Conservation (phyloP, 2,329 filamentous ascomycete genomes). For the Aspergillus arachidicola region DNA sequence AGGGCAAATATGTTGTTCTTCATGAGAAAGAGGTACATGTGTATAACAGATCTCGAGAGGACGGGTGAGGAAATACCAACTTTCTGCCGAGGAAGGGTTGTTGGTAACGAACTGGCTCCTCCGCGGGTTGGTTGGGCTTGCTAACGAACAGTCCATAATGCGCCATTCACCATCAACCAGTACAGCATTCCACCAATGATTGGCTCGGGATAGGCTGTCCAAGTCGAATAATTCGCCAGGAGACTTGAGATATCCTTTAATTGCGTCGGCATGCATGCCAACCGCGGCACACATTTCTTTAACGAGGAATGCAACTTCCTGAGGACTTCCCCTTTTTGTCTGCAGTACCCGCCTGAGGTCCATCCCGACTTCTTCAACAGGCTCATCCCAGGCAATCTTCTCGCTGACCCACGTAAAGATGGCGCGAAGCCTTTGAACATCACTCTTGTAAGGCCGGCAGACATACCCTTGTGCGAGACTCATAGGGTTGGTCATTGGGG, state of each 20-base stretch:
- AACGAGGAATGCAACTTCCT: slow-evolving; percentile 87
- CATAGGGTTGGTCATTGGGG: slow-evolving; percentile 77
- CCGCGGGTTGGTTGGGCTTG: slow-evolving; percentile 85
- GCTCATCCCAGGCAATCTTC: slow-evolving; percentile 92
- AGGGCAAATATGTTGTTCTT: slow-evolving; percentile 91
- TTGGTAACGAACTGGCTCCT: slow-evolving; percentile 75
- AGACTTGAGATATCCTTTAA: slow-evolving; percentile 86
- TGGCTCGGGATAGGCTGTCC: slow-evolving; percentile 79
- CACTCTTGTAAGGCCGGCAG: slow-evolving; percentile 89
- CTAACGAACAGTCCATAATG: slow-evolving; percentile 90
- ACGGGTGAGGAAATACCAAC: slow-evolving; percentile 90
- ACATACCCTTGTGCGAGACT: slow-evolving; percentile 88
- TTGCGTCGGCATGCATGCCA: slow-evolving; percentile 82
- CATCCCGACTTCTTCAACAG: slow-evolving; percentile 75
- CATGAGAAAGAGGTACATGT: slow-evolving; percentile 82
- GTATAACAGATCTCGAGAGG: slow-evolving; percentile 94
- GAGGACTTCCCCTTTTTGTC: slow-evolving; percentile 77
- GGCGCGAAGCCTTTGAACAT: slow-evolving; percentile 86
- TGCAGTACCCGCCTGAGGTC: slow-evolving; percentile 84
- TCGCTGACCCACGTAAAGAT: slow-evolving; percentile 99
- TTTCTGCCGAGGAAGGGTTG: slow-evolving; percentile 71
- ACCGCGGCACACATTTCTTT: slow-evolving; percentile 92
- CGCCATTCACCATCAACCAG: slow-evolving; percentile 94
- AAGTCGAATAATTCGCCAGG: slow-evolving; percentile 83
- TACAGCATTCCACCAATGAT: slow-evolving; percentile 98